A percentile compares a stretch with the other conserved stretches of the same genome.
These are phyloP conservation scores for Lachnum nothofagi DNA, from an alignment of 2,329 filamentous ascomycete genomes.

Conservation along the genomic window DNA sequence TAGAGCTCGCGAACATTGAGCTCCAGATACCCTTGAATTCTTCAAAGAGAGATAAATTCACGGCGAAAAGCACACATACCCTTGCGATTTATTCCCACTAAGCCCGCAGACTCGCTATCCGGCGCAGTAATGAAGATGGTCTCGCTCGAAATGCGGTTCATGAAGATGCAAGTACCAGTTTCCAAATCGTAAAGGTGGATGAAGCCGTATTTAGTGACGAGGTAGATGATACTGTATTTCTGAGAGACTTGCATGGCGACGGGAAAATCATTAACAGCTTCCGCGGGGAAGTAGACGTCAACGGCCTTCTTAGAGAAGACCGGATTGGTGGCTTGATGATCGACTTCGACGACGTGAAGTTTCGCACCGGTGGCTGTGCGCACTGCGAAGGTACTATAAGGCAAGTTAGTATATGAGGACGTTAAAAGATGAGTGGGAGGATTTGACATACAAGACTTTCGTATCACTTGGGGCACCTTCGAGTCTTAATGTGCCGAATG, in stretches of 20 bases:
- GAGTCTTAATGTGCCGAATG: slow-evolving; percentile 82
- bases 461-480: slow-evolving; percentile 87
- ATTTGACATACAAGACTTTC: too few species aligned
- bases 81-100: too few species aligned
- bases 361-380: slow-evolving; percentile 85
- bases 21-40: too few species aligned
- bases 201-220: slow-evolving; percentile 98
- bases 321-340: slow-evolving; percentile 84
- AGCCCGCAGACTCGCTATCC: slow-evolving; percentile 78
- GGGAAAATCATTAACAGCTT: slow-evolving; percentile 94
- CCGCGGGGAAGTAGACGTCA: slow-evolving; percentile 94
- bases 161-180: slow-evolving; percentile 92
- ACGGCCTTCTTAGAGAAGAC: slow-evolving; percentile 92
- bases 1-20: too few species aligned
- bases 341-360: slow-evolving; percentile 95
- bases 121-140: slow-evolving; percentile 94
- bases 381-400: slow-evolving; percentile 94
- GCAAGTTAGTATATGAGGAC: slow-evolving; percentile 85
- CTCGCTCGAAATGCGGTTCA: slow-evolving; percentile 99
- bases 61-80: too few species aligned
- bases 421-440: too few species aligned
- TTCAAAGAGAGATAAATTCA: too few species aligned
- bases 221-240: slow-evolving; percentile 93
- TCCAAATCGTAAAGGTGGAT: slow-evolving; percentile 98
- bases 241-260: slow-evolving; percentile 96